Evolutionary conservation across 192 early-diverging fungal species (phyloP), one percentile per base, ranked within the genome.

Genomic region (Funneliformis geosporum): DNA sequence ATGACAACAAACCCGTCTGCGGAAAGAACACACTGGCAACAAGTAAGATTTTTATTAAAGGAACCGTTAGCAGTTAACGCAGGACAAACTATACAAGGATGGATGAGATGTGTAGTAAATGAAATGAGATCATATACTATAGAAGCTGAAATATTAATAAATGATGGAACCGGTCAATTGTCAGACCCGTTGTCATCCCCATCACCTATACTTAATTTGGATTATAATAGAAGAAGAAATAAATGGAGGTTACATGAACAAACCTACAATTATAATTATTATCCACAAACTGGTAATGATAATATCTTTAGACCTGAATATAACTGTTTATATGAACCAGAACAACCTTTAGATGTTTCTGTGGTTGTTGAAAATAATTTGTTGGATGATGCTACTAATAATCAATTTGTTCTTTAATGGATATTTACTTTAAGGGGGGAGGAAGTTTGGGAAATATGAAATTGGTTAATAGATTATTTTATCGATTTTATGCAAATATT

Each of bases 11-110:
- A 88, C 8, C 97, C 97, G 7, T 78, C 88, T 39, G 90, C 95
- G 4, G 94, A 96, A 50, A 91, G 92, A 7, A 99, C 98, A 8
- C 98, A 99, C 82, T 99, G 98, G 98, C 97, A 99, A 80, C 97
- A 99, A 84, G 95, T 96, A 21, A 91, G 97, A 10, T 92, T 99
- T 83, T 78, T 99, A 75, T 90, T 98, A 42, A 92, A 92, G 81
- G 96, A 97, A 84, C 98, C 98, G 10, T 82, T 99, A 39, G 98
- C 96, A 0, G 95, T 97, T 9, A 99, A 99, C 86, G 93, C 96
- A 0, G 93, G 89, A 47, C 94, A 98, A 83, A 86, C 85, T 0
- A 85, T 99, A 28, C 88, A 87, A n/a, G 98, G 98, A 5, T 90
- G 90, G 87, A 90, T 98, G 85, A 89, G 91, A 38, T 92, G 95